A percentile compares a stretch with the other conserved stretches of the same genome.
These are phyloP conservation scores for Pseudevernia furfuracea DNA, from an alignment of 495 filamentous ascomycete species.

Conservation along the genomic window DNA sequence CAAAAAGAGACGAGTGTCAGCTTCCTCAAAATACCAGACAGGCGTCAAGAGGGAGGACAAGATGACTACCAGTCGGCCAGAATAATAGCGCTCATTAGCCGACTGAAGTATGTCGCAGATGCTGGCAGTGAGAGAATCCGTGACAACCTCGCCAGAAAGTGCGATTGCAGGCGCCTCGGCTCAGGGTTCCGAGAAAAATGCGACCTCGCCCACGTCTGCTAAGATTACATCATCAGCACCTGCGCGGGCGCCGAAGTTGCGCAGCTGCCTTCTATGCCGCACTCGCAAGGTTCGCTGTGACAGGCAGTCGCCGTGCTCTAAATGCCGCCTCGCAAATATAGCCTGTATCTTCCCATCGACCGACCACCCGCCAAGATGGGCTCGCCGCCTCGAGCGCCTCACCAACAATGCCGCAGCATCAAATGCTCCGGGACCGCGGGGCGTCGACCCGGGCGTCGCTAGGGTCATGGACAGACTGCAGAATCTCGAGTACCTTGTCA, in stretches of 20 bases:
- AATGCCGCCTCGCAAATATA: neutral
- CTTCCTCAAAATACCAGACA: neutral
- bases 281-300: slow-evolving; percentile 10
- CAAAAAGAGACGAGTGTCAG: neutral
- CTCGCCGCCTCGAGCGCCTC: slow-evolving; percentile 12
- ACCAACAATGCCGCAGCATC: slow-evolving; percentile 8
- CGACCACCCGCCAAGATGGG: slow-evolving; percentile 5
- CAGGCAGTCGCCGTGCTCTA: slow-evolving; percentile 5
- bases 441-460: neutral
- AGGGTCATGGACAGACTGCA: slow-evolving; percentile 7
- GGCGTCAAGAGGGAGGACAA: neutral
- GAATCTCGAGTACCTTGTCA: slow-evolving; percentile 6
- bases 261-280: slow-evolving; percentile 8
- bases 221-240: slow-evolving; percentile 9
- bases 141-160: slow-evolving; percentile 1
- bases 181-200: slow-evolving; percentile 11
- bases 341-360: slow-evolving; percentile 9
- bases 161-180: slow-evolving; percentile 2
- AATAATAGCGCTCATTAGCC: neutral
- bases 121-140: slow-evolving; percentile 4
- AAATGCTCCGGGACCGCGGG: neutral
- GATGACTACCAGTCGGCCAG: neutral
- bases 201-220: slow-evolving; percentile 1
- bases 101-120: slow-evolving; percentile 8
- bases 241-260: slow-evolving; percentile 1